phyloP scores from a whole-genome alignment of 2,329 filamentous ascomycete species.

The Nannizziopsis arthrosporioides region DNA sequence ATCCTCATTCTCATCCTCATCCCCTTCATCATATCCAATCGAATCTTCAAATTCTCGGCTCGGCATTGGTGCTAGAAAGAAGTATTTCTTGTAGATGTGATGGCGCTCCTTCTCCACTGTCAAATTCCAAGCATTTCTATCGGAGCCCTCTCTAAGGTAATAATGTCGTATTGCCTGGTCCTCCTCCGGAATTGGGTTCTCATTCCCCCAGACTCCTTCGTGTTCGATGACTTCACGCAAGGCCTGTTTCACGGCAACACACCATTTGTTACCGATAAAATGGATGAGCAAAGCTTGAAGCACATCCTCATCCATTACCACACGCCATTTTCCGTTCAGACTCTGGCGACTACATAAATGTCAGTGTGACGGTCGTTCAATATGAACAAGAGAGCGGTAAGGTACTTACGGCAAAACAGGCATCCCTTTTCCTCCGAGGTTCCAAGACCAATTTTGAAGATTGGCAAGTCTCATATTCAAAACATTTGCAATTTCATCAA shows the following conservation, averaged over 20 bases:
- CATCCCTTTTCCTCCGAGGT: slow-evolving; percentile 31
- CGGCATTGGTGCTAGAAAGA: slow-evolving; percentile 29
- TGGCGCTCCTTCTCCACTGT: slow-evolving; percentile 16
- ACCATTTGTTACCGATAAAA: slow-evolving; percentile 32
- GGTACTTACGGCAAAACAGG: slow-evolving; percentile 28
- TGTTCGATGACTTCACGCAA: slow-evolving; percentile 14
- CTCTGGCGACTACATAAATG: slow-evolving; percentile 23
- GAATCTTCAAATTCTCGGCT: slow-evolving; percentile 19
- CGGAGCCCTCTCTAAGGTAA: slow-evolving; percentile 16
- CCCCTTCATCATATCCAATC: slow-evolving; percentile 19
- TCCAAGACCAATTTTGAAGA: slow-evolving; percentile 35
- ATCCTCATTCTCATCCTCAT: slow-evolving; percentile 19
- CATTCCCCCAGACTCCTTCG: slow-evolving; percentile 14
- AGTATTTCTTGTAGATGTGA: slow-evolving; percentile 20
- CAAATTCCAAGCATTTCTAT: no score
- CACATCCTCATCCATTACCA: slow-evolving; percentile 39
- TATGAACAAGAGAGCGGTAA: neutral
- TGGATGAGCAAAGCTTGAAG: slow-evolving; percentile 38
- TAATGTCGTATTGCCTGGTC: slow-evolving; percentile 22
- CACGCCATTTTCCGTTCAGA: slow-evolving; percentile 36
- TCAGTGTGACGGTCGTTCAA: neutral
- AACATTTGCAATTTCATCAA: slow-evolving; percentile 35
- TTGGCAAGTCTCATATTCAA: slow-evolving; percentile 35
- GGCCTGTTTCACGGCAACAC: slow-evolving; percentile 19
- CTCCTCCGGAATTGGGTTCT: slow-evolving; percentile 8